These are phyloP conservation scores for Saccharomycopsis hybrid DNA, from an alignment of 1,139 yeast genomes.

Conservation along the genomic window DNA sequence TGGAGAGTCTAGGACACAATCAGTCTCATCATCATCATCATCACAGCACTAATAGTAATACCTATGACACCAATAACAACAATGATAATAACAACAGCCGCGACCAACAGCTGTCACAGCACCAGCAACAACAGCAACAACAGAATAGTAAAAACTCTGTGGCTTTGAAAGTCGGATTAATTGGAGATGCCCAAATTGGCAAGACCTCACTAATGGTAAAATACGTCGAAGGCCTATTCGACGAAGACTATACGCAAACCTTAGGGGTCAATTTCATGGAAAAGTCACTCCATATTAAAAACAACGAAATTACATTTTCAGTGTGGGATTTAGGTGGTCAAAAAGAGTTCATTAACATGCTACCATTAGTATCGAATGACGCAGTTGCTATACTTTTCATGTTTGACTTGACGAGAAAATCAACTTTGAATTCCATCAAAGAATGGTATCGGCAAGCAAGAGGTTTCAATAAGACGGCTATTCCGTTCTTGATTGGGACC, in stretches of 20 bases:
- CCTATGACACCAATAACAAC: no score
- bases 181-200: conserved; percentile 98
- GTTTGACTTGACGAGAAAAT: conserved; percentile 86
- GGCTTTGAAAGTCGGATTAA: conserved; percentile 83
- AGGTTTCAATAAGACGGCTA: conserved; percentile 86
- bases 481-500: conserved; percentile 90
- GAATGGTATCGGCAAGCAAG: conserved; percentile 96
- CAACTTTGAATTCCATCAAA: conserved; percentile 78
- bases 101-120: no score
- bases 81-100: no score
- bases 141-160: conserved; percentile 37
- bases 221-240: conserved; percentile 90
- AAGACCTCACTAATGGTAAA: conserved; percentile 96
- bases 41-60: no score
- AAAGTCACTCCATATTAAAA: conserved; percentile 75
- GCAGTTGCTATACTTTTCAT: conserved; percentile 90
- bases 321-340: conserved; percentile 98
- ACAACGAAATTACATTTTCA: conserved; percentile 85
- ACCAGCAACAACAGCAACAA: neutral
- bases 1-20: no score
- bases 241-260: conserved; percentile 89
- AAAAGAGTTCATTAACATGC: conserved; percentile 91
- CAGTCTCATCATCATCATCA: no score
- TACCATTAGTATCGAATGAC: conserved; percentile 90
- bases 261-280: conserved; percentile 95